These are phyloP conservation scores for Clonostachys rhizophaga DNA, from an alignment of 2,329 filamentous ascomycete species.

Conservation along the genomic window DNA sequence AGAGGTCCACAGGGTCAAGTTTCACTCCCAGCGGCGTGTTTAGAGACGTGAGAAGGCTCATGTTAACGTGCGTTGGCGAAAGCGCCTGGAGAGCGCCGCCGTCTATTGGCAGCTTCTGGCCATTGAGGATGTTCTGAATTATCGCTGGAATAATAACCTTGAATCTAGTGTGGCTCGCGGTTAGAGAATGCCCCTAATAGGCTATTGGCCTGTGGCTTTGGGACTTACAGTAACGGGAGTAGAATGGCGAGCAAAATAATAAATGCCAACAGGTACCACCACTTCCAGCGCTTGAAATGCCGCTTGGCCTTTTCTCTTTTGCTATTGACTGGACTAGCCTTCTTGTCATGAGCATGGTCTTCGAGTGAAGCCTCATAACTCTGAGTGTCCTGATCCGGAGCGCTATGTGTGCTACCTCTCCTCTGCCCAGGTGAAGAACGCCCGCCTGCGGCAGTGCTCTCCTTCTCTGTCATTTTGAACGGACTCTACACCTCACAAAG, in stretches of 20 bases:
- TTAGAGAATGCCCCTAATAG: too few relatives aligned
- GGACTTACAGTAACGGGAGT: conserved; percentile 37
- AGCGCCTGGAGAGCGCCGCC: conserved; percentile 25
- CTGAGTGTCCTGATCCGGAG: not conserved
- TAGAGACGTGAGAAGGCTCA: conserved; percentile 28
- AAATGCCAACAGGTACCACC: conserved; percentile 33
- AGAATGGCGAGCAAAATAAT: conserved; percentile 37
- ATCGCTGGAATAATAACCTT: conserved; percentile 39
- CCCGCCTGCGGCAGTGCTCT: not conserved
- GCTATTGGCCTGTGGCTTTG: too few relatives aligned
- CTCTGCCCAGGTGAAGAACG: not conserved
- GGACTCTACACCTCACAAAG: not conserved
- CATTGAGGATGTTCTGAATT: conserved; percentile 34
- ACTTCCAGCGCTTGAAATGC: conserved; percentile 35
- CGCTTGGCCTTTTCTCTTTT: conserved; percentile 28
- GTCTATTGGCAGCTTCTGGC: conserved; percentile 30
- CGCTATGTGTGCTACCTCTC: not conserved
- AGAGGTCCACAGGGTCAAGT: conserved; percentile 29
- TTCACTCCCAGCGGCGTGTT: conserved; percentile 29
- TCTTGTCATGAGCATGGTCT: conserved; percentile 1
- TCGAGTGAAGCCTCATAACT: not conserved
- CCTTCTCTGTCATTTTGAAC: not conserved
- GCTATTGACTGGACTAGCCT: not conserved
- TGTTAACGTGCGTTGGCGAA: conserved; percentile 21
- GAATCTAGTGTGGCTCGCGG: conserved; percentile 24